Conservation (phyloP, 2,329 filamentous ascomycete species). For the Calycina marina region DNA sequence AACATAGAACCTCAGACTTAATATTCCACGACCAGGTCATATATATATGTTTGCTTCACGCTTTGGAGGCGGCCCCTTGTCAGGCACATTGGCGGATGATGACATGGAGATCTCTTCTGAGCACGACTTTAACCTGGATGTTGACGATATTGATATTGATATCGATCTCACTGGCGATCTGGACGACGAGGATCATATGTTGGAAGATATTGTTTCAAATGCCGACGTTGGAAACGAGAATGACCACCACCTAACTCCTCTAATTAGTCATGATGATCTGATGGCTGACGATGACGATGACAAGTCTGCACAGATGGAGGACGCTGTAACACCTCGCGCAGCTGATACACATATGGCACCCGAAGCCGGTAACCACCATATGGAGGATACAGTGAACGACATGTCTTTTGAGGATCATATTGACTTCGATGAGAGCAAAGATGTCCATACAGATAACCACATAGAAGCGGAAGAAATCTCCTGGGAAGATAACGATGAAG, state of each 20-base stretch:
- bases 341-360: slow-evolving; percentile 18
- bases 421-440: too few species aligned
- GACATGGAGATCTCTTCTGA: slow-evolving; percentile 40
- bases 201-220: slow-evolving; percentile 32
- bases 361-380: slow-evolving; percentile 14
- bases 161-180: slow-evolving; percentile 32
- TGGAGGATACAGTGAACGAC: slow-evolving; percentile 10
- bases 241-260: slow-evolving; percentile 22
- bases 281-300: slow-evolving; percentile 28
- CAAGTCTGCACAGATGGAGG: slow-evolving; percentile 24
- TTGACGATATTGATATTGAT: slow-evolving; percentile 43
- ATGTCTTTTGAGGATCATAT: too few species aligned
- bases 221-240: slow-evolving; percentile 25
- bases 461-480: too few species aligned
- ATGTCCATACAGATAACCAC: too few species aligned
- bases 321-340: slow-evolving; percentile 24
- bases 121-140: slow-evolving; percentile 23
- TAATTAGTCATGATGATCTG: slow-evolving; percentile 30
- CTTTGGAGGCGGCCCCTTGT: slow-evolving; percentile 1
- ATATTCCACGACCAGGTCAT: too few species aligned
- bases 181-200: slow-evolving; percentile 38
- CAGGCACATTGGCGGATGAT: slow-evolving; percentile 25
- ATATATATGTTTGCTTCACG: slow-evolving; percentile 4
- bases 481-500: too few species aligned
- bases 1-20: too few species aligned